Evolutionary conservation across 1,284 basidiomycete genomes (phyloP).

Genomic region (Exobasidium rhododendri): DNA sequence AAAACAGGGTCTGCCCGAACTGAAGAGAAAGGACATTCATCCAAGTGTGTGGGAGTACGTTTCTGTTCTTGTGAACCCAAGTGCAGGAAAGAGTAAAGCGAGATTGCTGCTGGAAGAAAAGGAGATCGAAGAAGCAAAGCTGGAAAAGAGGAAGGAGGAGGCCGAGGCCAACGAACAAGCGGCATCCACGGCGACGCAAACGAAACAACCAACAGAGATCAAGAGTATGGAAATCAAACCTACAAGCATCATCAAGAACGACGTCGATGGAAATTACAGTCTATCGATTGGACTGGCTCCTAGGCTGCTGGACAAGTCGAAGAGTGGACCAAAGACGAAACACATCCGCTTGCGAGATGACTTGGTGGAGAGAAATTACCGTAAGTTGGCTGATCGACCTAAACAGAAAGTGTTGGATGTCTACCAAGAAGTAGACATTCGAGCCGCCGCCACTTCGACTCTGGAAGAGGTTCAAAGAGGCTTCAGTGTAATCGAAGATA

Average conservation of each 20-base stretch:
- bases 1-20: not conserved
- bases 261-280: conserved; percentile 9
- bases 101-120: conserved; percentile 6
- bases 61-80: conserved; percentile 11
- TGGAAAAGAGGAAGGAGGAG: not conserved
- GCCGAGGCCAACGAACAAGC: not conserved
- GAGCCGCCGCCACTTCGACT: not conserved
- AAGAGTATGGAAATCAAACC: conserved; percentile 14
- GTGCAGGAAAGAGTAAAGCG: conserved; percentile 11
- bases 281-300: conserved; percentile 12
- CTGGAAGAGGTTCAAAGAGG: not conserved
- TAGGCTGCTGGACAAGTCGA: conserved; percentile 6
- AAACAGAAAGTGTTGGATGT: not conserved
- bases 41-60: conserved; percentile 11
- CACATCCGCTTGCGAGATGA: conserved; percentile 13
- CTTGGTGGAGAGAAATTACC: conserved; percentile 5
- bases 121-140: conserved; percentile 6
- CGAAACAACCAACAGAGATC: not conserved
- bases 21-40: not conserved
- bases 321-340: conserved; percentile 15
- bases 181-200: not conserved
- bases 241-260: conserved; percentile 5
- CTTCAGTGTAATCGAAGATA: not conserved
- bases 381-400: not conserved
- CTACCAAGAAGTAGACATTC: not conserved